Conservation (phyloP, 768 basidiomycete species). For the Termitomyces bulborhizus region DNA sequence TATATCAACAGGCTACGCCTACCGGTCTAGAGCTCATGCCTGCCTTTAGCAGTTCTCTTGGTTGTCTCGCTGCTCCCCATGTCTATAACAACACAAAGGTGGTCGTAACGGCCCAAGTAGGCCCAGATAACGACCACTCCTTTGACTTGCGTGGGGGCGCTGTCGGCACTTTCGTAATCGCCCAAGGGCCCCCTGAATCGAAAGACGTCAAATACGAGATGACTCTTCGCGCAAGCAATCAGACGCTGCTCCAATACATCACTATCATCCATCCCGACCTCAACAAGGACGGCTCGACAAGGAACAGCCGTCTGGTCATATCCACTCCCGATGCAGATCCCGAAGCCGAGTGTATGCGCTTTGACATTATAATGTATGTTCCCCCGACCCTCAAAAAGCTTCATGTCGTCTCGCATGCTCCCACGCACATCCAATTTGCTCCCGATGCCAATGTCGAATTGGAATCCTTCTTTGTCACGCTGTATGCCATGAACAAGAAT, state of each 20-base stretch:
- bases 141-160: conserved; percentile 42
- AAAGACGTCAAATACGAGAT: conserved; percentile 45
- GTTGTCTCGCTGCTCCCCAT: conserved; percentile 38
- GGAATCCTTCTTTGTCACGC: conserved; percentile 38
- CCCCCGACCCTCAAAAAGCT: conserved; percentile 46
- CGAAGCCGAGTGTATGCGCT: conserved; percentile 41
- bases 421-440: conserved; percentile 45
- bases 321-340: conserved; percentile 25
- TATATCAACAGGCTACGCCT: conserved; percentile 30
- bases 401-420: conserved; percentile 34
- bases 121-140: conserved; percentile 30
- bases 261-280: conserved; percentile 28
- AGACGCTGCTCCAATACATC: conserved; percentile 32
- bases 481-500: conserved; percentile 26
- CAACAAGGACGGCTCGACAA: conserved; percentile 23
- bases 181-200: conserved; percentile 33
- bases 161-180: conserved; percentile 45
- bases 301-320: conserved; percentile 31
- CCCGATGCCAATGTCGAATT: conserved; percentile 34
- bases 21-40: conserved; percentile 55
- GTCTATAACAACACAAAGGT: conserved; percentile 36
- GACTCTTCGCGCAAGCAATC: conserved; percentile 36
- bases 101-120: conserved; percentile 31
- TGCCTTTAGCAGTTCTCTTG: conserved; percentile 44
- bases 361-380: conserved; percentile 44